Base-by-base conservation (phyloP, 257 asterid species). In the Knoxia roxburghii region DNA sequence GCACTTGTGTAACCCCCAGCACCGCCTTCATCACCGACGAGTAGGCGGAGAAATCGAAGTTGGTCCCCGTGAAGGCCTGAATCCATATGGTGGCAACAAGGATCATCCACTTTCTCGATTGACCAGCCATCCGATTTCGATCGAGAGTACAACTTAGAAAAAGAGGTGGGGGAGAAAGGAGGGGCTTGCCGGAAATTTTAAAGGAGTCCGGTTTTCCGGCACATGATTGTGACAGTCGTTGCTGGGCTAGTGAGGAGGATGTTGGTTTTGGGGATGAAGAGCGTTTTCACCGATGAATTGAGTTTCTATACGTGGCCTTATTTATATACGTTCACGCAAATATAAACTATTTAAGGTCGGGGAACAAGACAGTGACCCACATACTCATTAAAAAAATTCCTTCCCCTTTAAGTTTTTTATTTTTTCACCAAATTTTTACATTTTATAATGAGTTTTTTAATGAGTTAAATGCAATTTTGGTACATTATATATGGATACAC, bases 41-140 rank as follows among this genome's bases (percentile, higher is more conserved):
- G 80, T 91, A 91, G 8, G 91, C 94, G 5, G 98, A 87, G 81
- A 91, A 89, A 62, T 91, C 96, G 74, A 91, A 89, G 64, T 91
- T 88, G 7, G 96, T 88, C 1, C 96, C 96, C 11, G 96, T 91
- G 70, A 87, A 91, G 3, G 98, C 96, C 84, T 91, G 98, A 72
- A 91, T 83, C 96, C 95, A 91, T 15, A 87, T 82, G 17, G 90
- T 84, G 7, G 96, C 96, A 14, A 87, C 81, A 12, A 91, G 84
- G 46, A 89, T 84, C 87, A 83, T 82, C 98, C 98, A 91, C 68
- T 91, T 91, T 63, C 87, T 80, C 2, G 96, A 84, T 43, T 87
- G 80, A 26, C 79, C 95, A 0, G 78, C 82, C 88, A 82, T 8
- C 0, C 2, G 14, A 6, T n/a, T n/a, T n/a, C 29, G 49, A 43